Conservation (phyloP, 2,329 filamentous ascomycete species). For the Verticillium dahliae region DNA sequence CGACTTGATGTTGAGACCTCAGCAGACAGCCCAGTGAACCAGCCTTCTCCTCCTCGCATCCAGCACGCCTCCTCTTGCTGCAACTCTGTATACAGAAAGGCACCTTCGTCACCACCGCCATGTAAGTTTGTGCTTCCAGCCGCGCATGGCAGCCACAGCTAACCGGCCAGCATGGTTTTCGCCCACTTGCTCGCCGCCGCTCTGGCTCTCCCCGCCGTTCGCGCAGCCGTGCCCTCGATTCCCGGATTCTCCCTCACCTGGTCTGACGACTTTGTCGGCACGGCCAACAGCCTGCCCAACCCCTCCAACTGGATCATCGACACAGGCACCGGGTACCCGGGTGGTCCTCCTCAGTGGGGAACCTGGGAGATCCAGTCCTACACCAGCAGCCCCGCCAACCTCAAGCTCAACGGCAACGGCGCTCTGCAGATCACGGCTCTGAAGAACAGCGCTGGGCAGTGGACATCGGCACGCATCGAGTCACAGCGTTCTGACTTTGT, state of each 20-base stretch:
- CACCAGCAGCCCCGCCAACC: constrained; percentile 30
- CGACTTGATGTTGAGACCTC: background rate
- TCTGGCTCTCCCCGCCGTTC: constrained; percentile 4
- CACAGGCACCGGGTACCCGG: constrained; percentile 36
- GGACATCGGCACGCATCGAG: constrained; percentile 40
- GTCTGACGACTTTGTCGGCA: constrained; percentile 27
- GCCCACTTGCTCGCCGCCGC: background rate
- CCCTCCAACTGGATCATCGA: constrained; percentile 34
- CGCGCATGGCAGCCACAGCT: background rate
- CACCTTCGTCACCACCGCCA: background rate
- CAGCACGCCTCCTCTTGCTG: background rate
- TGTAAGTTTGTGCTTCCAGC: background rate
- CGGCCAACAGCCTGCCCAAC: constrained; percentile 23
- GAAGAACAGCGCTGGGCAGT: constrained; percentile 25
- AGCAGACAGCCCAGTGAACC: background rate
- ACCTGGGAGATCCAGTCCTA: constrained; percentile 42
- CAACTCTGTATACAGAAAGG: background rate
- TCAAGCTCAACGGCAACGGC: constrained; percentile 40
- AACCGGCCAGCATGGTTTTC: background rate
- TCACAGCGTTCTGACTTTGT: constrained; percentile 25
- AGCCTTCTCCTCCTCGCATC: background rate
- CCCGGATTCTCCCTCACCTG: constrained; percentile 14
- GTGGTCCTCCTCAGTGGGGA: constrained; percentile 39
- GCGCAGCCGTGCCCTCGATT: constrained; percentile 9
- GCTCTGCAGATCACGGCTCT: constrained; percentile 39